Evolutionary conservation across 306 rosid genomes (phyloP).

Genomic region (Prunus armeniaca): DNA sequence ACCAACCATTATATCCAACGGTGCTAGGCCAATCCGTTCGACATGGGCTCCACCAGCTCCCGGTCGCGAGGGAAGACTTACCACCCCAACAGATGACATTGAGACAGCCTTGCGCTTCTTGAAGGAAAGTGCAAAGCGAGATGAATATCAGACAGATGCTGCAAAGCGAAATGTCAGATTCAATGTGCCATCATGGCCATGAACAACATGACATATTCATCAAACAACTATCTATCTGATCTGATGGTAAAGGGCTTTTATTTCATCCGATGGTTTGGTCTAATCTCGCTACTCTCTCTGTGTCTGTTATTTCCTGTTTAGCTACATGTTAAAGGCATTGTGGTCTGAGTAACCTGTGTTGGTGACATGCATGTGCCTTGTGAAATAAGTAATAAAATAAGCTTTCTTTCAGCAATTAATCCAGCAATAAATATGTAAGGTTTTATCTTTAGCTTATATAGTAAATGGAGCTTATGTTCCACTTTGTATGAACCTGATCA

Average conservation of each 20-base stretch:
- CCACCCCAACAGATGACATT: conserved; percentile 38
- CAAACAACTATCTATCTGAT: not conserved
- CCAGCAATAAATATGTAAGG: too few species aligned
- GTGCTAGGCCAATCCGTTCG: conserved; percentile 17
- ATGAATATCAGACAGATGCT: conserved; percentile 12
- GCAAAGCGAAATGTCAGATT: not conserved
- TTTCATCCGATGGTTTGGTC: not conserved
- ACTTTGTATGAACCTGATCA: too few species aligned
- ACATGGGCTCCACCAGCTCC: conserved; percentile 5
- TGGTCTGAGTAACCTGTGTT: not conserved
- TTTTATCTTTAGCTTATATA: too few species aligned
- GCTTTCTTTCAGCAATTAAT: not conserved
- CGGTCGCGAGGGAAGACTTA: conserved; percentile 29
- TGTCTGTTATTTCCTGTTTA: conserved; percentile 1
- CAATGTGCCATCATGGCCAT: not conserved
- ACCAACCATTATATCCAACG: conserved; percentile 7
- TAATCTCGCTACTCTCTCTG: not conserved
- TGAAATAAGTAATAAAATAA: not conserved
- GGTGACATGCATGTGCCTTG: not conserved
- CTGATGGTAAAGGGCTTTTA: not conserved
- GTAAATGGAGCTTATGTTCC: too few species aligned
- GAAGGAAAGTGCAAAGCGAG: conserved; percentile 28
- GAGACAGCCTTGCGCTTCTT: conserved; percentile 24
- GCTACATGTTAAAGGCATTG: not conserved
- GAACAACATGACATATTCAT: not conserved